Conservation (phyloP, 352 stramenopile genomes). For the Phytopythium sindhum region DNA sequence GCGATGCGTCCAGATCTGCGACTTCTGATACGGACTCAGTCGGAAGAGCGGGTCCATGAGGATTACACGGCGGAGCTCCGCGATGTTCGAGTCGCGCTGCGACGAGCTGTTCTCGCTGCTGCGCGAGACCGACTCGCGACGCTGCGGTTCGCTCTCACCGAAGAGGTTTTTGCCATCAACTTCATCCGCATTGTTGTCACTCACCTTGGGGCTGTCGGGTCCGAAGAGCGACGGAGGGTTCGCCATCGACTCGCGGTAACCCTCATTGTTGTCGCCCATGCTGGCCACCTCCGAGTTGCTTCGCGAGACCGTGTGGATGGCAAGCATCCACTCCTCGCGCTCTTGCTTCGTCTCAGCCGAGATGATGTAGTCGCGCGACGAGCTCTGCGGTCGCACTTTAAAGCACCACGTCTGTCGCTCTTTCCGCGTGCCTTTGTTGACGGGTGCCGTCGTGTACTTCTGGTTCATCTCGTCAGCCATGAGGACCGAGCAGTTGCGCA, state of each 20-base stretch:
- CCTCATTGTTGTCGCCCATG: constrained; percentile 22
- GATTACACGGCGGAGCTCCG: constrained; percentile 77
- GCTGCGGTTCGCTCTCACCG: constrained; percentile 22
- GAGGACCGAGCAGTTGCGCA: constrained; percentile 65
- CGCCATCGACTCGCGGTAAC: constrained; percentile 13
- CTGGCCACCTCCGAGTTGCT: constrained; percentile 12
- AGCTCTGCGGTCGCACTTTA: constrained; percentile 74
- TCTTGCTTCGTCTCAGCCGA: constrained; percentile 85
- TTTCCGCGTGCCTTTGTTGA: constrained; percentile 82
- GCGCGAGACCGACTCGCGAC: constrained; percentile 53
- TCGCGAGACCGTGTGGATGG: constrained; percentile 60
- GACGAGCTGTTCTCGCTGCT: constrained; percentile 58
- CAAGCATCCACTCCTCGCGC: constrained; percentile 88
- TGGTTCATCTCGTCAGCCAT: constrained; percentile 85
- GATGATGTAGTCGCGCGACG: constrained; percentile 81
- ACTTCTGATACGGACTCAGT: constrained; percentile 79
- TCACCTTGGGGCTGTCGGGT: constrained; percentile 18
- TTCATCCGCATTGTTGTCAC: constrained; percentile 53
- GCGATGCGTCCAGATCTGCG: constrained; percentile 77
- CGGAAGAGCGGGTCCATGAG: constrained; percentile 78
- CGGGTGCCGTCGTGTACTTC: constrained; percentile 79
- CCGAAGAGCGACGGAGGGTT: constrained; percentile 10
- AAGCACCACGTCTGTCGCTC: constrained; percentile 84
- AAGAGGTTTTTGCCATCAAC: constrained; percentile 45
- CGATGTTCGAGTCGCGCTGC: constrained; percentile 43